A percentile compares a stretch with the other conserved stretches of the same genome.
These are phyloP conservation scores for Schwanniomyces vanrijiae DNA, from an alignment of 805 yeast genomes.

Conservation along the genomic window DNA sequence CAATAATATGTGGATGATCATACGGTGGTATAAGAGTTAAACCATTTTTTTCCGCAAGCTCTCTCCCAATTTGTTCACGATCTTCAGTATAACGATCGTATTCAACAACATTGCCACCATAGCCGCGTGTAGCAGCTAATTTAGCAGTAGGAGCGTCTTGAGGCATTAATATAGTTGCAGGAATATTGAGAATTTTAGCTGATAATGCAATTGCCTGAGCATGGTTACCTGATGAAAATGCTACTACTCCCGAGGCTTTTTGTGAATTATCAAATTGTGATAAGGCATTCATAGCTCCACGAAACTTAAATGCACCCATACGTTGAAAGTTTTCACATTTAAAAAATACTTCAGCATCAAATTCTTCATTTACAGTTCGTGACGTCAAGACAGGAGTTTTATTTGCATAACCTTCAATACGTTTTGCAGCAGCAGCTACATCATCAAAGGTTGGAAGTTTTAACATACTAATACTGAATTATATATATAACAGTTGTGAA, in stretches of 20 bases:
- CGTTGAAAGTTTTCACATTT: not conserved
- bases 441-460: not conserved
- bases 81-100: not conserved
- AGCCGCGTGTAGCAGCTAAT: not conserved
- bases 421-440: not conserved
- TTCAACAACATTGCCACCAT: not conserved
- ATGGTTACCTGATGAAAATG: not conserved
- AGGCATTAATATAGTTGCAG: not conserved
- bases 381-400: not conserved
- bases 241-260: not conserved
- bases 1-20: not conserved
- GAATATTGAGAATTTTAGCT: not conserved
- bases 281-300: not conserved
- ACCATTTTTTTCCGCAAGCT: not conserved
- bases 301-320: not conserved
- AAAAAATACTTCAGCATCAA: not conserved
- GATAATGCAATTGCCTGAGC: not conserved
- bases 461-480: too few species aligned
- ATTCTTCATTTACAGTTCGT: not conserved
- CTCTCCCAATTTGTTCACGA: not conserved
- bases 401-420: not conserved
- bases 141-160: not conserved
- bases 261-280: not conserved
- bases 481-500: too few species aligned
- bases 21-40: not conserved